Evolutionary conservation across 768 basidiomycete species (phyloP).

Genomic region (Lactarius sp.): DNA sequence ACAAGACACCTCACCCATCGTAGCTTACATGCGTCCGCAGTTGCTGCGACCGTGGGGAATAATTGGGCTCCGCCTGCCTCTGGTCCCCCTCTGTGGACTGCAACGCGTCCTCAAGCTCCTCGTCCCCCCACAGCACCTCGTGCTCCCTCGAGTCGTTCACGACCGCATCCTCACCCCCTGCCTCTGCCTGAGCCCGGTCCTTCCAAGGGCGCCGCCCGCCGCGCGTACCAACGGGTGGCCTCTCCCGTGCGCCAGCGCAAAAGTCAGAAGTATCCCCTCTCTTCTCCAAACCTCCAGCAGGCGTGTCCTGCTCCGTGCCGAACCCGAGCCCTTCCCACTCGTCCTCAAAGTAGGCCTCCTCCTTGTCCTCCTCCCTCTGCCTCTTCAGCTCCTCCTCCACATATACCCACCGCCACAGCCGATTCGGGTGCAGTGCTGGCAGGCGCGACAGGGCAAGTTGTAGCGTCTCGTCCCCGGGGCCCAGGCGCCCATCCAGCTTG

Average conservation of each 20-base stretch:
- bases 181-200: no score
- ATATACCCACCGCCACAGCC: background rate
- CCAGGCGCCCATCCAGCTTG: background rate
- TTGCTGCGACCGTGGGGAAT: background rate
- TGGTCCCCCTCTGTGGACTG: no score
- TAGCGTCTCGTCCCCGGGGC: background rate
- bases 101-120: background rate
- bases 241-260: background rate
- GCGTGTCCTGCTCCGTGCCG: background rate
- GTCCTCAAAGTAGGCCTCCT: background rate
- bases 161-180: background rate
- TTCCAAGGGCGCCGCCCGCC: constrained; percentile 4
- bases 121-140: background rate
- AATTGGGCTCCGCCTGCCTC: background rate
- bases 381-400: background rate
- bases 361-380: background rate
- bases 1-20: no score
- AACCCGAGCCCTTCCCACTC: constrained; percentile 11
- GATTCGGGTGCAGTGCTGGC: background rate
- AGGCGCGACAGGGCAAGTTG: background rate
- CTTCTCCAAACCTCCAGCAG: background rate
- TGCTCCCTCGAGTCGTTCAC: background rate
- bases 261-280: background rate
- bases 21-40: background rate
- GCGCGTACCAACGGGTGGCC: constrained; percentile 1